Base-by-base conservation (phyloP, 768 basidiomycete genomes). In the Cubamyces sp. region DNA sequence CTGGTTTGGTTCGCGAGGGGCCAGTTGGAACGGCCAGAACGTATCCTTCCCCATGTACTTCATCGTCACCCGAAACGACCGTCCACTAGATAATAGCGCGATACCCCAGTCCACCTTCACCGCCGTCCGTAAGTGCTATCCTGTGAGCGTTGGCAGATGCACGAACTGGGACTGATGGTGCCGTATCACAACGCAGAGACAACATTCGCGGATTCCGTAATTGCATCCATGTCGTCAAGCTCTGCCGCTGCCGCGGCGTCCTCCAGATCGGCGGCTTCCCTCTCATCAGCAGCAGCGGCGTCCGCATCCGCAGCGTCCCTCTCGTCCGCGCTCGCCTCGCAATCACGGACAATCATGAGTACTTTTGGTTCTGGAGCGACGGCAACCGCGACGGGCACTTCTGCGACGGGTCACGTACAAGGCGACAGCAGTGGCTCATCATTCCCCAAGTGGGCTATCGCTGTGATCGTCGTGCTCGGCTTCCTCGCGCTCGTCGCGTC, bases 381-480 rank as follows among this genome's bases (percentile, higher is more conserved):
- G 57, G 68, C 34, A 63, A 76, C 52, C 46, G 56, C 12, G 57
- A 62, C 49, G 7, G 25, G 59, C 30, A 55, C 43, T 6, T 58
- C 58, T 21, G 54, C 70, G 8, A 26, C 66, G 34, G 70, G 70
- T 30, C 69, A 68, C 64, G 79, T 91, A 21, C 90, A 90, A 71
- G 66, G 71, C 52, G 62, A 69, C 18, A 58, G 59, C 28, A 66
- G 69, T 53, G 70, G 64, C 58, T 70, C 80, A 16, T 68, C 78
- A 39, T 94, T 94, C 71, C 94, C 92, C 9, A 85, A 85, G 70
- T 95, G 92, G 94, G 94, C 91, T 11, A 96, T 96, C 69, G 92
- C 95, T 54, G 88, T 95, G 65, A 91, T 95, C 54, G 89, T 88
- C 49, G 83, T 95, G 43, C 84, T 96, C 25, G 93, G 92, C 25